Percentiles rank a stretch among this genome's conserved stretches.
These are phyloP conservation scores for Cordyceps farinosa DNA, from an alignment of 2,329 filamentous ascomycete genomes.

Conservation along the genomic window DNA sequence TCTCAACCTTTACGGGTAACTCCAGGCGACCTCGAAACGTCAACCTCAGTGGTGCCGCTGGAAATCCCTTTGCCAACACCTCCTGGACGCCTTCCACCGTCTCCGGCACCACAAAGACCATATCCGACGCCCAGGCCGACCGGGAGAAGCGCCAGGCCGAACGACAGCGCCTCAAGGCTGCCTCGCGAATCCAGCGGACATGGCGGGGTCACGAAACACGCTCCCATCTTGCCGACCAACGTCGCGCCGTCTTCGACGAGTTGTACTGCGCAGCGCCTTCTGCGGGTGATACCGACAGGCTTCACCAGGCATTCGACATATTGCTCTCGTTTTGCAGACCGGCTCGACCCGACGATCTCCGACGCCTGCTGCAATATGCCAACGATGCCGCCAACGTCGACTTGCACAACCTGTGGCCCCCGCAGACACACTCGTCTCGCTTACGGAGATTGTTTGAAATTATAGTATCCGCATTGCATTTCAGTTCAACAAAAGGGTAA, in stretches of 20 bases:
- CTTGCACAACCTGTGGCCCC: slow-evolving; percentile 34
- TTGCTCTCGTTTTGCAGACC: slow-evolving; percentile 49
- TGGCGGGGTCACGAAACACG: slow-evolving; percentile 77
- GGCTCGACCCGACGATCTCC: slow-evolving; percentile 43
- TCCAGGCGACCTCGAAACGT: slow-evolving; percentile 85
- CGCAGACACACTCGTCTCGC: slow-evolving; percentile 28
- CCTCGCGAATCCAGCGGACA: slow-evolving; percentile 68
- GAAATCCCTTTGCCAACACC: slow-evolving; percentile 72
- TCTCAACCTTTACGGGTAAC: slow-evolving; percentile 85
- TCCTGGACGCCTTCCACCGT: slow-evolving; percentile 54
- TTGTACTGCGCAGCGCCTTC: slow-evolving; percentile 42
- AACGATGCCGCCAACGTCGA: slow-evolving; percentile 39
- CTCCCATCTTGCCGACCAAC: slow-evolving; percentile 51
- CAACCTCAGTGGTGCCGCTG: slow-evolving; percentile 82
- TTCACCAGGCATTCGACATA: slow-evolving; percentile 43
- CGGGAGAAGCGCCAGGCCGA: slow-evolving; percentile 77
- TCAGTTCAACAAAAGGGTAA: slow-evolving; percentile 3
- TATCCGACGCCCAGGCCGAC: slow-evolving; percentile 84
- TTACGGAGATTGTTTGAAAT: slow-evolving; percentile 35
- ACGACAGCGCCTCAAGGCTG: slow-evolving; percentile 70
- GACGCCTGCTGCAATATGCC: slow-evolving; percentile 44
- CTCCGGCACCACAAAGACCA: slow-evolving; percentile 67
- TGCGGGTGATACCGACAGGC: slow-evolving; percentile 34
- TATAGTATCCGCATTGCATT: slow-evolving; percentile 33
- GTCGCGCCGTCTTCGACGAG: slow-evolving; percentile 61